A percentile compares a stretch with the other conserved stretches of the same genome.
Conservation (phyloP, 257 asterid genomes). For the Solanum tarapatanum region DNA sequence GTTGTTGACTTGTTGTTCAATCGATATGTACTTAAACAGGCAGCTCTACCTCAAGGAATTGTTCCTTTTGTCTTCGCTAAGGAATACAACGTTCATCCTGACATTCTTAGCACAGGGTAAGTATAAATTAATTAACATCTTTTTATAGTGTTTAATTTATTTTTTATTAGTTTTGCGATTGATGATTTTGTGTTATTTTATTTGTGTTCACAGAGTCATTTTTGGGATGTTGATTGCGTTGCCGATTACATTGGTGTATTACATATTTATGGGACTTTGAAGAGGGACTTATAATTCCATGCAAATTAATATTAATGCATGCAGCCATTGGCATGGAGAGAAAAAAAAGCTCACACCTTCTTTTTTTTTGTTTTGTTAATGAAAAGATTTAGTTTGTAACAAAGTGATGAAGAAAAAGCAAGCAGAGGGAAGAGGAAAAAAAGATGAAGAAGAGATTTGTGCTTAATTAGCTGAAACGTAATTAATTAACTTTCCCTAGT, state of each 20-base stretch:
- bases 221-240: constrained; percentile 41
- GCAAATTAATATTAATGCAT: not conserved
- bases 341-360: not conserved
- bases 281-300: not conserved
- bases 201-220: constrained; percentile 19
- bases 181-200: not conserved
- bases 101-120: constrained; percentile 39
- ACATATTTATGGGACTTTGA: constrained; percentile 38
- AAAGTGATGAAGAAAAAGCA: not conserved
- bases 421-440: not conserved
- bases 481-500: not conserved
- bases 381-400: not conserved
- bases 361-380: not conserved
- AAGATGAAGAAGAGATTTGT: not conserved
- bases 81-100: constrained; percentile 42
- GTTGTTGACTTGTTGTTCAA: not conserved
- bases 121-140: not conserved
- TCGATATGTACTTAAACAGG: constrained; percentile 9
- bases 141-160: not conserved
- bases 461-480: not conserved
- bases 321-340: not conserved
- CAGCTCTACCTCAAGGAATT: constrained; percentile 45
- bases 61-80: constrained; percentile 44
- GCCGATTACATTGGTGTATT: constrained; percentile 39
- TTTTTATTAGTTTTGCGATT: not conserved